phyloP scores from a whole-genome alignment of 2,329 filamentous ascomycete species.

The Aureobasidium sp. region DNA sequence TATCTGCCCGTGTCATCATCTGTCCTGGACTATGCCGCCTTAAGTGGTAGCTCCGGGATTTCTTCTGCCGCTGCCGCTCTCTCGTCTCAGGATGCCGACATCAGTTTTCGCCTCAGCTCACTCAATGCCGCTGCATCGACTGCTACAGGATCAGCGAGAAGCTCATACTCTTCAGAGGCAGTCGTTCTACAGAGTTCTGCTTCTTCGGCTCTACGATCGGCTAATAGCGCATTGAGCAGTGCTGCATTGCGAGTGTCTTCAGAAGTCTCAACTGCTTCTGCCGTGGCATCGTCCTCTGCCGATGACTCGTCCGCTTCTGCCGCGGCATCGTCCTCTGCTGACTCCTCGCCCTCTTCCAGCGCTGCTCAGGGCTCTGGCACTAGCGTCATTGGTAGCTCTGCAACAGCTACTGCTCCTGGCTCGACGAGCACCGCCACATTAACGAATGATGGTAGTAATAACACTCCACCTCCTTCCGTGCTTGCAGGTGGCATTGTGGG shows the following conservation, averaged over 20 bases:
- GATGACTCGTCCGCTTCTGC: not conserved
- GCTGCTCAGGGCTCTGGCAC: not conserved
- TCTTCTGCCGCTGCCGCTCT: not conserved
- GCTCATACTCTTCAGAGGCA: conserved; percentile 6
- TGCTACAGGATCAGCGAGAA: conserved; percentile 9
- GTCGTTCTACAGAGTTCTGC: not conserved
- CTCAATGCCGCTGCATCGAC: not conserved
- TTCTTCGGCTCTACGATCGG: not conserved
- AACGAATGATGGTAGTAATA: conserved; percentile 13
- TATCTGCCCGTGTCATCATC: not conserved
- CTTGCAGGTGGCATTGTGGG: conserved; percentile 57
- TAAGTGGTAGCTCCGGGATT: not conserved
- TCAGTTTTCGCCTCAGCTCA: not conserved
- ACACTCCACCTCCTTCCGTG: conserved; percentile 38
- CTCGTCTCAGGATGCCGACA: not conserved
- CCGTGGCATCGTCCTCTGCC: not conserved
- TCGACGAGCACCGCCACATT: conserved; percentile 4
- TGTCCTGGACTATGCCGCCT: not conserved
- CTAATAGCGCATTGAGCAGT: not conserved
- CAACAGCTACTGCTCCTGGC: conserved; percentile 2
- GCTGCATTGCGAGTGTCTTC: not conserved
- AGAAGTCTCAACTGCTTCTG: not conserved
- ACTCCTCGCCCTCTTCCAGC: not conserved
- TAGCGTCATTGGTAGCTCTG: not conserved
- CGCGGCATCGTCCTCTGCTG: not conserved